A percentile compares a stretch with the other conserved stretches of the same genome.
Evolutionary conservation across 768 basidiomycete genomes (phyloP).

Genomic region (Termitomyces sp.): DNA sequence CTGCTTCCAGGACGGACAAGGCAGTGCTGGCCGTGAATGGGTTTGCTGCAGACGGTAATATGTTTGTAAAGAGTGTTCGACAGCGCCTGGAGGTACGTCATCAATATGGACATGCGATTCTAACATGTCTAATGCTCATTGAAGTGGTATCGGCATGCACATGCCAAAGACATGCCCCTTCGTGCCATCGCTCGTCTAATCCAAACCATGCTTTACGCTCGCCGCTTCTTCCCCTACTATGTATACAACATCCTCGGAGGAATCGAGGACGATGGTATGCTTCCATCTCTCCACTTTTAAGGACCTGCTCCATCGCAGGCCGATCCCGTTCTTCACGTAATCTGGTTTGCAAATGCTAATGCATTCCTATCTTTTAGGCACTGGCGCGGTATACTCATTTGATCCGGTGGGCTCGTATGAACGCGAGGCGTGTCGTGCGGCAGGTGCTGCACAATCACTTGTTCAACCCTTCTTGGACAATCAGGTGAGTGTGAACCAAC

Average conservation of each 20-base stretch:
- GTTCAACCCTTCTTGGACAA: slow-evolving; percentile 99
- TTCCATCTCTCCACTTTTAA: slow-evolving; percentile 2
- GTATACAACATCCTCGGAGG: slow-evolving; percentile 95
- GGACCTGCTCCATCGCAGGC: slow-evolving; percentile 17
- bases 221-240: slow-evolving; percentile 98
- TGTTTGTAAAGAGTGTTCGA: slow-evolving; percentile 94
- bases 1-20: slow-evolving; percentile 69
- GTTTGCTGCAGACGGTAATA: slow-evolving; percentile 95
- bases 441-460: slow-evolving; percentile 90
- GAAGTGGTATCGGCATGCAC: slow-evolving; percentile 97
- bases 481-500: slow-evolving; percentile 60
- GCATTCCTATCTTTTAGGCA: slow-evolving; percentile 43
- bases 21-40: slow-evolving; percentile 95
- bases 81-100: slow-evolving; percentile 86
- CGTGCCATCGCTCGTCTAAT: slow-evolving; percentile 96
- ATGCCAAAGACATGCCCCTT: slow-evolving; percentile 96
- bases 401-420: slow-evolving; percentile 99
- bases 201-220: slow-evolving; percentile 95
- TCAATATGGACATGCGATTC: not conserved
- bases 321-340: slow-evolving; percentile 10
- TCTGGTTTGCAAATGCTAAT: slow-evolving; percentile 7
- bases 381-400: slow-evolving; percentile 99
- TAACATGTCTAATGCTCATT: slow-evolving; percentile 1
- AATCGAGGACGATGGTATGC: slow-evolving; percentile 92
- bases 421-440: slow-evolving; percentile 93